Base-by-base conservation (phyloP, 176 grass and related monocot genomes). In the Chrysopogon serrulatus region DNA sequence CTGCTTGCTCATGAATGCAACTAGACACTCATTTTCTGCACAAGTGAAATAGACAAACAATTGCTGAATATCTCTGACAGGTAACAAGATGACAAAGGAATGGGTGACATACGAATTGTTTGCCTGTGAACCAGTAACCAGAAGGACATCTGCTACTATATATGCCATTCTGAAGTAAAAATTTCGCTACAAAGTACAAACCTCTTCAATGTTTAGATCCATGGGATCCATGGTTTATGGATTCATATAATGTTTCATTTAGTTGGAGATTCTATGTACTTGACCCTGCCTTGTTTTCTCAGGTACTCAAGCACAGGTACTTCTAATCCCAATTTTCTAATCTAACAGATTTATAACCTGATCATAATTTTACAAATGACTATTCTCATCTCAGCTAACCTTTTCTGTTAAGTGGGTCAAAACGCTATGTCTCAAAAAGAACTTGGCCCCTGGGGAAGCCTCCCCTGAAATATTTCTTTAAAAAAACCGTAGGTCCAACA, bases 1-100 rank as follows among this genome's bases (percentile, higher is more conserved):
- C 71, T 65, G 27, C 81, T 71, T 82, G 83, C 40, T 76, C 77
- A 85, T 61, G 71, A 89, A 71, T 64, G 71, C 49, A 81, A 70
- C 53, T 76, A 14, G n/a, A 9, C n/a, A 71, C 70, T 31, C 26
- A 19, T 72, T 72, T 72, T 71, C 23, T 30, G 41, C 6, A 6
- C 69, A 72, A 71, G 15, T 28, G 69, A 13, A 72, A 30, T 47
- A 16, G 39, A 70, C 3, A 71, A 81, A 76, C 32, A 69, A 40
- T 85, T 69, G 70, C 48, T 61, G 61, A 39, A 40, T 79, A 84
- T 74, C 76, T 60, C 57, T 19, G 84, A 23, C 69, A 74, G 49
- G 62, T 21, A 15, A 81, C 71, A 63, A 43, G 28, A 71, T 28
- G 42, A 77, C 64, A 53, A 85, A 49, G 17, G 24, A 82, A 44